These are phyloP conservation scores for Alternaria brassicae DNA, from an alignment of 2,329 filamentous ascomycete species.

Conservation along the genomic window DNA sequence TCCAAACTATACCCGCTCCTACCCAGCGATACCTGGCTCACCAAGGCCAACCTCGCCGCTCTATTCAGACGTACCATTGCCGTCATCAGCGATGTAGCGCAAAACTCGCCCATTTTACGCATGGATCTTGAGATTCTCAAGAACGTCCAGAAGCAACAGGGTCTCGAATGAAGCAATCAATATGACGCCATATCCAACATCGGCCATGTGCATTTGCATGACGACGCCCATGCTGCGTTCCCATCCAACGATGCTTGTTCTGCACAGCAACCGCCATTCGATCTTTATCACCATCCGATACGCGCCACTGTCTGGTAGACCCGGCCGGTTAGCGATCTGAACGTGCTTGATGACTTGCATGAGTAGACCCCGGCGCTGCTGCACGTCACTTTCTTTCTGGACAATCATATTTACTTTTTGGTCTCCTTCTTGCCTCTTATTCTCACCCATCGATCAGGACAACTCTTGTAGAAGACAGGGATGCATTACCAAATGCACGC, in stretches of 20 bases:
- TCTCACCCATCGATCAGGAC: not conserved
- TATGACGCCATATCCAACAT: conserved; percentile 1
- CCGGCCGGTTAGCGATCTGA: conserved; percentile 9
- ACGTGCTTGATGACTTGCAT: conserved; percentile 17
- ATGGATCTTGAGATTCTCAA: conserved; percentile 77
- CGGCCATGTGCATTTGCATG: not conserved
- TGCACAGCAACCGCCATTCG: not conserved
- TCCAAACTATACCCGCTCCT: conserved; percentile 57
- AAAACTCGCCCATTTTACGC: conserved; percentile 76
- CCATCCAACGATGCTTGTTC: conserved; percentile 2
- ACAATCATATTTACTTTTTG: conserved; percentile 2
- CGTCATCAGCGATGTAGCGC: conserved; percentile 74
- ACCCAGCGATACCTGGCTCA: conserved; percentile 33
- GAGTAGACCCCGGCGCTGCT: conserved; percentile 7
- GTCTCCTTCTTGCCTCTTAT: not conserved
- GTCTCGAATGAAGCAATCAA: conserved; percentile 20
- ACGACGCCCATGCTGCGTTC: not conserved
- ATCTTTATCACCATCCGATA: conserved; percentile 6
- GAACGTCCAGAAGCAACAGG: conserved; percentile 42
- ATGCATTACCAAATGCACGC: not conserved
- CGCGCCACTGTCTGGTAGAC: conserved; percentile 3
- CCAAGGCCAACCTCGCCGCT: conserved; percentile 30
- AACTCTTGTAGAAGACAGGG: not conserved
- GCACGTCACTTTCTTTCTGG: conserved; percentile 8
- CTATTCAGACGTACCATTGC: conserved; percentile 66